These are phyloP conservation scores for Agaricales sp. DNA, from an alignment of 1,284 basidiomycete species.

Conservation along the genomic window DNA sequence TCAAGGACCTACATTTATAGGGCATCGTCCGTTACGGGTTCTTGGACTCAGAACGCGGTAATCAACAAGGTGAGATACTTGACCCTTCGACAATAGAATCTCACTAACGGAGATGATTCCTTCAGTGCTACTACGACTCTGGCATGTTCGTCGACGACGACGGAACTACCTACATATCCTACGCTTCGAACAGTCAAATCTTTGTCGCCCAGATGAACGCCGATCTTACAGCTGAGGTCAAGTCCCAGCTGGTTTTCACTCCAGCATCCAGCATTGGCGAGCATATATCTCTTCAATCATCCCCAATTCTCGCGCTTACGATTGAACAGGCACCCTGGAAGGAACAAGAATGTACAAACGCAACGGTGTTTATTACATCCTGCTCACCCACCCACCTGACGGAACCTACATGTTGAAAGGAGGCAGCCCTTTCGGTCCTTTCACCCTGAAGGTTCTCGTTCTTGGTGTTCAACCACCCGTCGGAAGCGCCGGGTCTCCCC, in stretches of 20 bases:
- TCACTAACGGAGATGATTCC: background rate
- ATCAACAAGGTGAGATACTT: slow-evolving; percentile 5
- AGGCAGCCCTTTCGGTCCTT: slow-evolving; percentile 11
- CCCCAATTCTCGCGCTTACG: background rate
- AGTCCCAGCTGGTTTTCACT: slow-evolving; percentile 10
- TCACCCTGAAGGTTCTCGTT: slow-evolving; percentile 9
- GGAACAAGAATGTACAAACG: slow-evolving; percentile 13
- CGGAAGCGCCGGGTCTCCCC: slow-evolving; percentile 7
- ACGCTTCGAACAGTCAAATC: slow-evolving; percentile 7
- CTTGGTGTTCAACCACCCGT: slow-evolving; percentile 4
- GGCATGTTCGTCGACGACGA: slow-evolving; percentile 14
- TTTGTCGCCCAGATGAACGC: slow-evolving; percentile 13
- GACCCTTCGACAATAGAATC: background rate
- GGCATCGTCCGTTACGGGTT: slow-evolving; percentile 8
- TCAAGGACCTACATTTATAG: slow-evolving; percentile 13
- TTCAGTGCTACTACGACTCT: slow-evolving; percentile 13
- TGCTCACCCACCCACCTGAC: slow-evolving; percentile 10
- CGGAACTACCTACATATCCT: slow-evolving; percentile 15
- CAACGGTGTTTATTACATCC: slow-evolving; percentile 14
- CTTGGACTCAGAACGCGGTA: slow-evolving; percentile 11
- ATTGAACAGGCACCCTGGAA: slow-evolving; percentile 8
- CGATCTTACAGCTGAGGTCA: slow-evolving; percentile 9
- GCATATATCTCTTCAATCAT: background rate
- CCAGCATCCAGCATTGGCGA: background rate
- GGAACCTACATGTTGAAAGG: slow-evolving; percentile 9